Conservation (phyloP, 2,329 filamentous ascomycete genomes). For the Aspergillus unguis region DNA sequence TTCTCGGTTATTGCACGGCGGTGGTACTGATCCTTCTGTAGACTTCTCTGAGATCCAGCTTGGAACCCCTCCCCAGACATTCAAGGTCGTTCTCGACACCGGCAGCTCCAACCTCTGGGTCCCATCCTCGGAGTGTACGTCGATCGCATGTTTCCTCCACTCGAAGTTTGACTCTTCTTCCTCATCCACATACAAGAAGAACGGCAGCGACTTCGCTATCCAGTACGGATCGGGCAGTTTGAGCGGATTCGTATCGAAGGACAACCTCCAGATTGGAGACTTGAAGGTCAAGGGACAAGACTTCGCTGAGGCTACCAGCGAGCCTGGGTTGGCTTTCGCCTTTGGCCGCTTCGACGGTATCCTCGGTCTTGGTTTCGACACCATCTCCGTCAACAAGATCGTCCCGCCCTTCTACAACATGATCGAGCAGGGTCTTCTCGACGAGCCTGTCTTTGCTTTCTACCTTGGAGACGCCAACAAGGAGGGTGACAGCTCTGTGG, state of each 20-base stretch:
- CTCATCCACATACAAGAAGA: constrained; percentile 90
- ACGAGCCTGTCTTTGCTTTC: constrained; percentile 93
- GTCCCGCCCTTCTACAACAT: constrained; percentile 96
- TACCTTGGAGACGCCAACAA: constrained; percentile 77
- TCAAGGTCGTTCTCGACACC: constrained; percentile 98
- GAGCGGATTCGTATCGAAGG: constrained; percentile 89
- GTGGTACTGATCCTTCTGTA: constrained; percentile 35
- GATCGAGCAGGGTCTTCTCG: constrained; percentile 82
- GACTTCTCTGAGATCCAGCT: constrained; percentile 97
- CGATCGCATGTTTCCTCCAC: constrained; percentile 98
- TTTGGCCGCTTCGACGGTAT: constrained; percentile 98
- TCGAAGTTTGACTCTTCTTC: constrained; percentile 88
- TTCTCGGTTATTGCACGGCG: background rate
- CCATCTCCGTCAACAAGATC: constrained; percentile 94
- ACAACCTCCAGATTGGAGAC: constrained; percentile 83
- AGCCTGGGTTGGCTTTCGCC: constrained; percentile 95
- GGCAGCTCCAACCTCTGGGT: constrained; percentile 99
- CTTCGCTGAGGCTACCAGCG: constrained; percentile 92
- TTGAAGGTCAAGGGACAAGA: constrained; percentile 82
- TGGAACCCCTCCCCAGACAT: constrained; percentile 85
- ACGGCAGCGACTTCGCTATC: constrained; percentile 89
- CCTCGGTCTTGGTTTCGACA: constrained; percentile 88
- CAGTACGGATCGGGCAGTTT: constrained; percentile 92
- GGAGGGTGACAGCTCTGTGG: constrained; percentile 74
- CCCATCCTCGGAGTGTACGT: constrained; percentile 81